Evolutionary conservation across 192 early-diverging fungal species (phyloP).

Genomic region (Phlyctochytrium arcticum): DNA sequence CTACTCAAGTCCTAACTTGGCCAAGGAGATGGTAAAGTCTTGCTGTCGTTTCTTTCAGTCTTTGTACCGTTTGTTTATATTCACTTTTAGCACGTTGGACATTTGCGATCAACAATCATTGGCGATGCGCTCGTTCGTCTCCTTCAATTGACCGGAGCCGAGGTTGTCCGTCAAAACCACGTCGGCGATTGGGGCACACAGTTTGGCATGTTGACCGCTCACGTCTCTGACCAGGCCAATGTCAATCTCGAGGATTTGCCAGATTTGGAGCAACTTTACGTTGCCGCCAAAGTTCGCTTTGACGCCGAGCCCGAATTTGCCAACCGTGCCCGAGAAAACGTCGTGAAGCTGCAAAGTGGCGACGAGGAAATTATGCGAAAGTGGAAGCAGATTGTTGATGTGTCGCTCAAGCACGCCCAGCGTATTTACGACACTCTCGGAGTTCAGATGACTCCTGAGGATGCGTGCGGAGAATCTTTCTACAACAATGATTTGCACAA

Average conservation of each 20-base stretch:
- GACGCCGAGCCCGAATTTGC: constrained; percentile 11
- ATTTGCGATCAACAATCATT: constrained; percentile 96
- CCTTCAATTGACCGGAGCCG: constrained; percentile 80
- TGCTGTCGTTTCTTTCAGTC: not conserved
- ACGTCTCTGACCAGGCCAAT: constrained; percentile 2
- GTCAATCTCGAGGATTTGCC: constrained; percentile 23
- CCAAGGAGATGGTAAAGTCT: constrained; percentile 61
- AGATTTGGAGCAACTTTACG: constrained; percentile 47
- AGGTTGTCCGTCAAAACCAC: constrained; percentile 94
- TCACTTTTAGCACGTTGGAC: constrained; percentile 86
- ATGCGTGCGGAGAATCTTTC: constrained; percentile 17
- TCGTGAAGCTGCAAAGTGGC: constrained; percentile 21
- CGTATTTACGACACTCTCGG: constrained; percentile 21
- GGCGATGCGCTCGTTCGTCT: constrained; percentile 87
- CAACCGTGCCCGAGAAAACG: constrained; percentile 16
- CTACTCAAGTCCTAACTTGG: constrained; percentile 95
- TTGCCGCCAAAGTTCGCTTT: constrained; percentile 20
- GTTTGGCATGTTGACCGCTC: constrained; percentile 64
- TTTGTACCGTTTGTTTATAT: not conserved
- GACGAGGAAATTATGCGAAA: constrained; percentile 11
- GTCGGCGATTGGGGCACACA: constrained; percentile 99
- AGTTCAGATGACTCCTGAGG: not conserved
- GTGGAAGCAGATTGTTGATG: constrained; percentile 24
- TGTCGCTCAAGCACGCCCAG: constrained; percentile 19
- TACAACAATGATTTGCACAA: constrained; percentile 34